Percentiles rank a stretch among this genome's conserved stretches.
These are phyloP conservation scores for Pyricularia grisea DNA, from an alignment of 2,329 filamentous ascomycete species.

Conservation along the genomic window DNA sequence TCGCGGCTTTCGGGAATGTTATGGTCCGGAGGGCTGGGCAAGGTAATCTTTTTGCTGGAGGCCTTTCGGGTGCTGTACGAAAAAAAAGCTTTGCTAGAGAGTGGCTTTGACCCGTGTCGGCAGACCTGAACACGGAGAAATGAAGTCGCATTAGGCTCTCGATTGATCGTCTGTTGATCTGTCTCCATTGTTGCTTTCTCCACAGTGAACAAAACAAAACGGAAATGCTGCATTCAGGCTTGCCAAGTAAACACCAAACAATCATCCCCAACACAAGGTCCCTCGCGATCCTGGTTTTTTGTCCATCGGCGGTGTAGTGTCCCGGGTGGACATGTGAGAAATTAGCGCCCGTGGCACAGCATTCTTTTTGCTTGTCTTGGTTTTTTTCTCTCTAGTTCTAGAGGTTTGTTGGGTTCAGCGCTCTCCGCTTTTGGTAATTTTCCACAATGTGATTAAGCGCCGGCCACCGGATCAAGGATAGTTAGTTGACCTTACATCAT, in stretches of 20 bases:
- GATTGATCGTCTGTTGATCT: not conserved
- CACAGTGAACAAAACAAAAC: not conserved
- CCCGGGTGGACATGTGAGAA: not conserved
- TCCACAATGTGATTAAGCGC: not conserved
- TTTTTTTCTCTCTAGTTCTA: not conserved
- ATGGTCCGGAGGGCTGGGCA: not conserved
- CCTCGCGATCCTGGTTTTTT: not conserved
- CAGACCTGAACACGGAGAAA: not conserved
- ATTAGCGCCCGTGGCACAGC: not conserved
- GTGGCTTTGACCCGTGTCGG: no score
- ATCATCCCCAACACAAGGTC: not conserved
- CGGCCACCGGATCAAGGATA: not conserved
- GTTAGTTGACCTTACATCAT: not conserved
- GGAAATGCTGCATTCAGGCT: not conserved
- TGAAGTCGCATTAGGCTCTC: not conserved
- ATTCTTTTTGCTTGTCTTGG: not conserved
- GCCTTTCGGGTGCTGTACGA: no score
- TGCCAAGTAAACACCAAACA: not conserved
- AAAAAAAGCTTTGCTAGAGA: no score
- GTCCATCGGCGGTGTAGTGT: not conserved
- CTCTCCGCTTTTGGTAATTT: not conserved
- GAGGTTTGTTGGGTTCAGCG: not conserved
- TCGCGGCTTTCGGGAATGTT: not conserved
- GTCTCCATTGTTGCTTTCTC: not conserved
- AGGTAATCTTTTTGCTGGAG: not conserved